Base-by-base conservation (phyloP, 441 rosid genomes). In the Adansonia grandidieri region DNA sequence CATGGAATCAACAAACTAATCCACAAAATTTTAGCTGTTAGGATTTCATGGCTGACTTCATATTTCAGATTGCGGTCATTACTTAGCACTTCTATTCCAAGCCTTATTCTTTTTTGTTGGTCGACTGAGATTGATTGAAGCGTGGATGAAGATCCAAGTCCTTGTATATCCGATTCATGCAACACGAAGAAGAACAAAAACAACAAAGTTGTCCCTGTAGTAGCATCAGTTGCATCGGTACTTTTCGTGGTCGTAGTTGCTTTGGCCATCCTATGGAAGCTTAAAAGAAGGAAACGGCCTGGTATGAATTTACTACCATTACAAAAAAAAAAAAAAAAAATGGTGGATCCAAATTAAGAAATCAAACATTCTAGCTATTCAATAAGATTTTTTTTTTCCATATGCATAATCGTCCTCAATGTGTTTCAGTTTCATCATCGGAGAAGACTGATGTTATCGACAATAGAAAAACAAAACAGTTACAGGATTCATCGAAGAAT, bases 131-230 rank as follows among this genome's bases (percentile, higher is more conserved):
- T 65, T 45, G 56, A 17, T 79, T 75, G 20, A 70, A 84, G 89
- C 13, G 11, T 79, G 14, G 86, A 72, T 0, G 83, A 77, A 73
- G 87, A 91, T 80, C 69, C 77, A 14, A 70, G 68, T 51, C 85
- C 83, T n/a, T 89, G 92, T 54, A 8, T 44, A 4, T 66, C 81
- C 8, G 14, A 56, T 71, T 81, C 92, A 63, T 89, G 90, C 71
- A 77, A 17, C 51, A 67, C 76, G 56, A 77, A 79, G 53, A 83
- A 62, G 17, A 86, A 50, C 5, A 81, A 24, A 5, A 6, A 56
- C 14, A 22, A 22, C 0, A 60, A 60, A 4, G 24, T 82, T 9
- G 69, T 83, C 47, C 84, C 90, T 2, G 8, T 85, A 40, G 85
- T 68, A 32, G 91, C 81, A 72, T 83, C 87, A 15, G 40, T 79